Conservation (phyloP, 345 rosid genomes). For the Anacardium occidentale region DNA sequence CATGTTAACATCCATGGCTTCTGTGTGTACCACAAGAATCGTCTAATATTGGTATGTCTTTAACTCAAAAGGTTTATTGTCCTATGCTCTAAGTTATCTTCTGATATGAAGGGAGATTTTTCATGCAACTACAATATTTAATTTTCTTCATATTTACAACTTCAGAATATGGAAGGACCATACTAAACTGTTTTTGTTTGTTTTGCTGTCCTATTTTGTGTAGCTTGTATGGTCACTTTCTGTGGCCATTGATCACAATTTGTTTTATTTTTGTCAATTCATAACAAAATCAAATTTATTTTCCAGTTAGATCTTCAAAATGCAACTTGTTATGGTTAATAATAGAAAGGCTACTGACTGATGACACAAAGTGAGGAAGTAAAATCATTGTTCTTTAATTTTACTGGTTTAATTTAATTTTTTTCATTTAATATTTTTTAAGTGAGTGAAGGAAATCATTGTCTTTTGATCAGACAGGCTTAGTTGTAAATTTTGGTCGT, state of each 20-base stretch:
- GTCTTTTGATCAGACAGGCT: neutral
- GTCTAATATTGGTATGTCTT: slow-evolving; percentile 67
- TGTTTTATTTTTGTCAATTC: neutral
- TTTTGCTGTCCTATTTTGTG: neutral
- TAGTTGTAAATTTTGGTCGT: neutral
- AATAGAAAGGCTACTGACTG: neutral
- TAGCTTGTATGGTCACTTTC: neutral
- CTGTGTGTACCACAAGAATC: slow-evolving; percentile 88
- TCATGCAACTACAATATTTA: neutral
- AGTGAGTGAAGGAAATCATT: neutral
- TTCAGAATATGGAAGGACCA: neutral
- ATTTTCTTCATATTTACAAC: neutral
- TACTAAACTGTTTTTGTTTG: neutral
- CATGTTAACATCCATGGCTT: slow-evolving; percentile 69
- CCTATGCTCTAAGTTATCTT: neutral
- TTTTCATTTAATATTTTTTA: neutral
- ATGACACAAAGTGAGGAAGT: neutral
- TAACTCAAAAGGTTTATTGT: neutral
- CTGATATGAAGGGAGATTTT: neutral
- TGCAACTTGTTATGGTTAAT: neutral
- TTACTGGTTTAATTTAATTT: neutral
- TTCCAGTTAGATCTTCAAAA: neutral
- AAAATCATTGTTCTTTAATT: neutral
- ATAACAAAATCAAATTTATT: neutral
- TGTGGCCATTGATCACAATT: neutral